Evolutionary conservation across 306 rosid genomes (phyloP), one percentile per base, ranked within the genome.

Genomic region (Sicyos edulis): DNA sequence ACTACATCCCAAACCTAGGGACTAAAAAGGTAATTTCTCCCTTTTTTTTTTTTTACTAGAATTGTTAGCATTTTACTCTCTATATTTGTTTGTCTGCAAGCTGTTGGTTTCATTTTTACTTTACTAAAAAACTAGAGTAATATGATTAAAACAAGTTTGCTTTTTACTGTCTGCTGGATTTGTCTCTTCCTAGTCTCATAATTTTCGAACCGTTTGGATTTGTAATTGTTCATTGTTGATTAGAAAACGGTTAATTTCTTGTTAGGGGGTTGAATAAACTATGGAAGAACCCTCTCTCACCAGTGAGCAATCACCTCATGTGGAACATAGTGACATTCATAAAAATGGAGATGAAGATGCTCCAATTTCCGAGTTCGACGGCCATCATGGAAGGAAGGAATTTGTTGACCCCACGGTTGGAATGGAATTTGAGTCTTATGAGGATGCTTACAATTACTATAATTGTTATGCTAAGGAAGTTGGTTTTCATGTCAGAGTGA

Each of bases 341-440:
- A 86, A 79, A 72, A 96, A 84, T 44, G 78, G 78, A 61, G 47
- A 61, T 15, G 47, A 61, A 75, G 87, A 82, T 72, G 80, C 74
- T 73, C 78, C 58, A 13, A 60, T 76, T 42, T 66, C 82, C 12
- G 92, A 83, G 72, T 67, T 85, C 71, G 90, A 80, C 54, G 85
- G 81, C 75, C 88, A 83, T 75, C 79, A 82, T 80, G 86, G 82
- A 67, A 83, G 86, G 74, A 85, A 82, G 74, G 91, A 86, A 53
- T 92, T 92, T 77, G 90, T 84, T 34, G 81, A 89, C 8, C 96
- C 96, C 34, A 96, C 96, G 72, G 80, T 88, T 42, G 96, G 98
- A 68, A 92, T 92, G 96, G 98, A 92, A 77, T 92, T 92, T 59
- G 96, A 92, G 75, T 82, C 98, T 0, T 92, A 92, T 72, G 96